Evolutionary conservation across 2,329 filamentous ascomycete species (phyloP), one percentile per base, ranked within the genome.

Genomic region (Exophiala xenobiotica): DNA sequence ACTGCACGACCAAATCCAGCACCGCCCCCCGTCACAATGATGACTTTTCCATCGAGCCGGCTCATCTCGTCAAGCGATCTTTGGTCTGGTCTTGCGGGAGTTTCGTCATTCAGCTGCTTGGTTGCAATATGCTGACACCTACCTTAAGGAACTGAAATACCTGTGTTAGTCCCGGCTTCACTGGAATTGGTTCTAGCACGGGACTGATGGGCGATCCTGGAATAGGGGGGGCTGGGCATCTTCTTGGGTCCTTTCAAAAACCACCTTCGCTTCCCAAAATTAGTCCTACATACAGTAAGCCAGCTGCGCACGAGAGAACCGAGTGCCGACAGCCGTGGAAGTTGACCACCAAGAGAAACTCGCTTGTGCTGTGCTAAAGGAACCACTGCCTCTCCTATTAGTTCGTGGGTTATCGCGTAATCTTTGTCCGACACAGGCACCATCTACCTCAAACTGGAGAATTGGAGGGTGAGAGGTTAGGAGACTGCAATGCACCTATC

Each of bases 1-100:
- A 51, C 31, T 4, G 14, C 53, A 27, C 53, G 44, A 6, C 53
- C 53, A 45, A 55, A 55, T 16, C 53, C 53, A 20, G 44, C 49
- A n/a, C 43, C 53, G 11, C 26, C 53, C 16, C 53, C 53, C 6
- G 53, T 55, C 18, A 55, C 53, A 27, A 55, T 33, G 29, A 52
- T 52, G 14, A 51, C 49, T 38, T 55, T 55, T 23, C 53, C 53
- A 20, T 51, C 26, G 3, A 55, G 53, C 20, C 53, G 43, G 22
- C 49, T 35, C 44, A 51, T 54, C 24, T 41, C 18, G 6, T 1
- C 42, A 29, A 2, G 8, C 3, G 14, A 38, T 3, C 16, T 38
- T 38, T 8, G n/a, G 18, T 38, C 2, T 38, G 35, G 2, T 38
- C 35, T 38, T 7, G 35, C 8, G 35, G 35, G 16, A 16, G 2